Evolutionary conservation across 441 rosid genomes (phyloP).

Genomic region (Populus trichocarpa): DNA sequence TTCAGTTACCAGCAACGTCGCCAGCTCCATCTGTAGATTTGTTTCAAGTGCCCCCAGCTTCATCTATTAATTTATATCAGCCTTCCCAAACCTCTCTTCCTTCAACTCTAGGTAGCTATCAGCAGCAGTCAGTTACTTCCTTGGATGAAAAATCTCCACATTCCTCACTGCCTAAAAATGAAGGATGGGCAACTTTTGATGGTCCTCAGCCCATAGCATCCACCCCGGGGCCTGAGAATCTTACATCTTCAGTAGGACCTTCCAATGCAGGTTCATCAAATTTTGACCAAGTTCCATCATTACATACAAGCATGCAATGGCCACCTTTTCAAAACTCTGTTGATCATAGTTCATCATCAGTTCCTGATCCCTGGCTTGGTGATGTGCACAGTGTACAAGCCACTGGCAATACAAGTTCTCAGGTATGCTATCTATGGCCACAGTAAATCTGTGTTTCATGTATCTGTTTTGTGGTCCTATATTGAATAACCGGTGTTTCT

Average conservation of each 20-base stretch:
- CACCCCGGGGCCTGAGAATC: conserved; percentile 27
- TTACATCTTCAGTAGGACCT: conserved; percentile 25
- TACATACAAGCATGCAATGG: conserved; percentile 45
- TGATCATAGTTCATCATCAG: conserved; percentile 37
- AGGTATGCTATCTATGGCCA: conserved; percentile 42
- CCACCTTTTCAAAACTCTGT: conserved; percentile 42
- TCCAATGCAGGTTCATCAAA: conserved; percentile 30
- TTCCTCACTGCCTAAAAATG: conserved; percentile 42
- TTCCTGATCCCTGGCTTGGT: conserved; percentile 49
- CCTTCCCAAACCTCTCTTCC: conserved; percentile 37
- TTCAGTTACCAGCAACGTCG: conserved; percentile 50
- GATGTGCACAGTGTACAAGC: conserved; percentile 33
- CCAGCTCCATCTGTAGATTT: conserved; percentile 36
- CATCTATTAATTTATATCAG: conserved; percentile 38
- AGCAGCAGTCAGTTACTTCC: conserved; percentile 38
- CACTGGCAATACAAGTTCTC: conserved; percentile 25
- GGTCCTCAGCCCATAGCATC: conserved; percentile 40
- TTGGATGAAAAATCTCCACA: conserved; percentile 27
- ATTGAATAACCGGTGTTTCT: neutral
- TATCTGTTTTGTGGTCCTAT: neutral
- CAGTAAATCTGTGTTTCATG: neutral
- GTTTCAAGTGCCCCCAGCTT: conserved; percentile 31
- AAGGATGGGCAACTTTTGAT: conserved; percentile 95
- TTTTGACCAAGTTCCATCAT: conserved; percentile 41
- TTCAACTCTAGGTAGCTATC: conserved; percentile 35